Base-by-base conservation (phyloP, 768 basidiomycete species). In the Leccinum truebloodii region DNA sequence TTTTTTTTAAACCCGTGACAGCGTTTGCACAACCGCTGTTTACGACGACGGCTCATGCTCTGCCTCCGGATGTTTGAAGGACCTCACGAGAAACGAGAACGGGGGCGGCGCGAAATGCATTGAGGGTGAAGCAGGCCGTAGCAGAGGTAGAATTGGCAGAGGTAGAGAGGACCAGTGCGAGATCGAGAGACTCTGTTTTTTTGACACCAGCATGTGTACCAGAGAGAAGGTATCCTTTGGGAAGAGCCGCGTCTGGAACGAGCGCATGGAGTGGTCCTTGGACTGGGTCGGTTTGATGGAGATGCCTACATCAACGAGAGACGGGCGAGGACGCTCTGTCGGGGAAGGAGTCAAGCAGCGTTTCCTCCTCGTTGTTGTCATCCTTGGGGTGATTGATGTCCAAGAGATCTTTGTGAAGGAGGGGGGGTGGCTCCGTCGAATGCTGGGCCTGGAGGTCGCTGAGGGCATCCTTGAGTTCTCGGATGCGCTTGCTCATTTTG, bases 1-100 rank as follows among this genome's bases (percentile, higher is more conserved):
- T 68, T 94, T 86, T 67, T 84, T 86, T 24, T 24, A 2, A 24
- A 12, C 97, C 96, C 1, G 97, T 98, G 26, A 99, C 96, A 13
- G 97, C 96, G 72, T 98, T 99, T 3, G 97, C 97, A 71, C 96
- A 97, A 1, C 96, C 97, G 65, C 90, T 92, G 78, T 97, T 99
- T 54, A 98, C 88, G 65, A 98, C 89, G n/a, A 98, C 72, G 0
- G 83, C 89, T 6, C 92, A 83, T 0, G 88, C 94, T 30, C 88
- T 78, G 2, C 95, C 95, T 0, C 76, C 77, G 26, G 81, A 84
- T 16, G 75, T 70, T n/a, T 79, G 76, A 32, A 99, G 77, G 18
- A 98, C 82, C 32, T 95, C 82, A 60, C 90, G 84, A 4, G 88
- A 92, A 53, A 98, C 94, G 51, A 89, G 71, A 14, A 98, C 95